Conservation (phyloP, 192 early-diverging fungal species). For the Oehlia diaphana region DNA sequence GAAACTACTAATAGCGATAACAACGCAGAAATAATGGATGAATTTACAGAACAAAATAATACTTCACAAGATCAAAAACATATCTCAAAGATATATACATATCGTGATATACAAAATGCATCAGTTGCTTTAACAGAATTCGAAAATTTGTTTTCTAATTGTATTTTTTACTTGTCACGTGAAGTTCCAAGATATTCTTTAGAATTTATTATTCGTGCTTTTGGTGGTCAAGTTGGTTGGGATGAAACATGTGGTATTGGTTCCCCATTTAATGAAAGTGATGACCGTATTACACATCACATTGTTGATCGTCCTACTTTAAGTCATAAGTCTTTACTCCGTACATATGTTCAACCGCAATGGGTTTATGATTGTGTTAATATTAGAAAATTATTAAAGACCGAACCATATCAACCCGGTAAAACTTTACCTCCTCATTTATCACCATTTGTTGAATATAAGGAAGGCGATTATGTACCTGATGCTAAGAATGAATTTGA, state of each 20-base stretch:
- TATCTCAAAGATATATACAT: conserved; percentile 45
- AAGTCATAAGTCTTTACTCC: conserved; percentile 59
- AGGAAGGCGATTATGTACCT: conserved; percentile 88
- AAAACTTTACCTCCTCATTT: conserved; percentile 87
- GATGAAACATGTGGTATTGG: conserved; percentile 73
- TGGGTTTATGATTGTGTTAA: conserved; percentile 97
- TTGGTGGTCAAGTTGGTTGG: conserved; percentile 92
- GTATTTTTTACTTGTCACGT: conserved; percentile 86
- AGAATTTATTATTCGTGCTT: conserved; percentile 88
- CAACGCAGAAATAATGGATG: conserved; percentile 46
- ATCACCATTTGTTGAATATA: conserved; percentile 87
- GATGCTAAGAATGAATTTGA: conserved; percentile 55
- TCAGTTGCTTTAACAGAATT: conserved; percentile 46
- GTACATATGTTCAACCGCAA: conserved; percentile 95
- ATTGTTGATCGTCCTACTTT: conserved; percentile 81
- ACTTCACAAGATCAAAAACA: conserved; percentile 36
- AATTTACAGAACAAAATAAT: conserved; percentile 42
- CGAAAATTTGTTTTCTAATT: conserved; percentile 58
- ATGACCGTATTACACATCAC: conserved; percentile 88
- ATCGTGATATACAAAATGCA: conserved; percentile 52
- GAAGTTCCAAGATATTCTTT: conserved; percentile 93
- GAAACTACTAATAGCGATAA: conserved; percentile 35
- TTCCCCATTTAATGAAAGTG: conserved; percentile 75
- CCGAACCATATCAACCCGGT: conserved; percentile 73
- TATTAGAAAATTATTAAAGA: conserved; percentile 67